Evolutionary conservation across 176 grass and related monocot genomes (phyloP), one percentile per base, ranked within the genome.

Genomic region (Carex pumila): DNA sequence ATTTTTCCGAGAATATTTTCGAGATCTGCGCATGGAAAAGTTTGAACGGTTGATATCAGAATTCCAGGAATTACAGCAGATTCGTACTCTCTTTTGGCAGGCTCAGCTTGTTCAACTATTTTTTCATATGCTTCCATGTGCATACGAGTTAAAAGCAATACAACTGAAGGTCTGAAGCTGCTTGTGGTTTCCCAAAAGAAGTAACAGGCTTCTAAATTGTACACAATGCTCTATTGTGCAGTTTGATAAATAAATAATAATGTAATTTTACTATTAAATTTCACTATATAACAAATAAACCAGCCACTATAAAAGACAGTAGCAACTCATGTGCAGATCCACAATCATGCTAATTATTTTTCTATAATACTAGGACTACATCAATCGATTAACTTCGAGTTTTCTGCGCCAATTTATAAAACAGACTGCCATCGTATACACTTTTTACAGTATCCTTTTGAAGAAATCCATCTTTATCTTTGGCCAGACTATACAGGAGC

Each of bases 361-460:
- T 5, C 1, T 43, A 19, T 70, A 70, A 15, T 43, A 43, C 14
- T 11, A 71, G 31, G 7, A 50, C 7, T 19, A 74, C 41, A 6
- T 54, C 0, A 5, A 15, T 31, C 0, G 5, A 15, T 31, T 54
- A 53, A 75, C 22, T 75, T 31, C 6, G 71, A 15, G 29, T 75
- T 75, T 30, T 54, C 5, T 85, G 14, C 85, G 88, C 92, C 85
- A 92, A 25, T 79, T 85, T 79, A 49, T 84, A 22, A 83, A 91
- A 97, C 12, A 92, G 17, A 79, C 85, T 89, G 36, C 88, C 92
- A 74, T 94, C 90, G 12, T 87, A 97, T 21, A 88, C 76, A 71
- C 83, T 81, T 90, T 77, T 85, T 29, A 84, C 31, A 65, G 65
- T 84, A 5, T 97, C 87, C 84, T 88, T 97, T 43, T 87, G 84